Evolutionary conservation across 805 yeast species (phyloP).

Genomic region (Isabelozyma heimii): DNA sequence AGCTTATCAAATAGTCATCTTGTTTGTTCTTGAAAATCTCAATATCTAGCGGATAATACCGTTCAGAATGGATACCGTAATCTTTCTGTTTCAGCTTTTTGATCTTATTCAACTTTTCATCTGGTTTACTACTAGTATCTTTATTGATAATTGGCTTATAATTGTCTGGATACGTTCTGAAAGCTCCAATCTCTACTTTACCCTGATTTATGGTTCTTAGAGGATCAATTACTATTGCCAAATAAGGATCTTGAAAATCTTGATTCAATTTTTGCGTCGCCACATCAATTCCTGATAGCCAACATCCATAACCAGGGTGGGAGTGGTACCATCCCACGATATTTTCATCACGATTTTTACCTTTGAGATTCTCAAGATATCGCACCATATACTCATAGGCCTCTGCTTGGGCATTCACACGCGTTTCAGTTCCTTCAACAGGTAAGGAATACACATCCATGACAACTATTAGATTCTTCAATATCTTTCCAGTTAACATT

Average conservation of each 20-base stretch:
- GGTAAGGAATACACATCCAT: constrained; percentile 85
- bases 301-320: constrained; percentile 97
- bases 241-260: constrained; percentile 85
- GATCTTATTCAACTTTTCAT: background rate
- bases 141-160: constrained; percentile 5
- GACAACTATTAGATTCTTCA: constrained; percentile 56
- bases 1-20: constrained; percentile 47
- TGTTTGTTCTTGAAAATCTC: constrained; percentile 52
- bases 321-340: constrained; percentile 97
- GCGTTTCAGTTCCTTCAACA: constrained; percentile 92
- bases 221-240: constrained; percentile 89
- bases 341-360: constrained; percentile 49
- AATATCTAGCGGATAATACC: constrained; percentile 65
- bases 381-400: constrained; percentile 95
- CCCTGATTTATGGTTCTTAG: constrained; percentile 60
- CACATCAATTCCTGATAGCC: constrained; percentile 92
- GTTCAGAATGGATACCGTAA: constrained; percentile 68
- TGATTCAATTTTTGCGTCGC: constrained; percentile 85
- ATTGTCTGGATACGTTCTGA: constrained; percentile 62
- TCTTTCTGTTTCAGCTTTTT: constrained; percentile 35
- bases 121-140: background rate
- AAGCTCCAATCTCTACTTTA: constrained; percentile 82
- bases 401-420: constrained; percentile 92
- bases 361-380: constrained; percentile 58
- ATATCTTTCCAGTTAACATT: constrained; percentile 78